A percentile compares a stretch with the other conserved stretches of the same genome.
Evolutionary conservation across 805 yeast species (phyloP).

Genomic region (Metschnikowia peoriensis): DNA sequence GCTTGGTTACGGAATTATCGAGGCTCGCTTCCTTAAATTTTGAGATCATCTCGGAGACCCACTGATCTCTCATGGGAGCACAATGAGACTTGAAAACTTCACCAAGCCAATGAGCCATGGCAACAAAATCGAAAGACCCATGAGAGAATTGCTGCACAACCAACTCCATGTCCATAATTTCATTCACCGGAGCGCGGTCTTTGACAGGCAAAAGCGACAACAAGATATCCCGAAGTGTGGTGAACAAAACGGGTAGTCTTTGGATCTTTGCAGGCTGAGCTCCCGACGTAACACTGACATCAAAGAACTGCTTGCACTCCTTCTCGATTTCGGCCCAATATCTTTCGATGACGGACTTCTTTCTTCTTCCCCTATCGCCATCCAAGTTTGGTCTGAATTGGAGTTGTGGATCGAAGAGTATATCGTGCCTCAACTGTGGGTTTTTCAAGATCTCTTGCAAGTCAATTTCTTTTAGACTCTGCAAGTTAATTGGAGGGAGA

Average conservation of each 20-base stretch:
- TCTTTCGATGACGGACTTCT: constrained; percentile 70
- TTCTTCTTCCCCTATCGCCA: constrained; percentile 84
- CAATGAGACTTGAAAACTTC: constrained; percentile 82
- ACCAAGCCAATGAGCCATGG: constrained; percentile 72
- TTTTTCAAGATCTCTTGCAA: constrained; percentile 84
- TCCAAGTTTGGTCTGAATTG: constrained; percentile 90
- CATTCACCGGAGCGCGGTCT: constrained; percentile 64
- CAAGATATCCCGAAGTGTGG: constrained; percentile 75
- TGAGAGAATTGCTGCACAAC: constrained; percentile 71
- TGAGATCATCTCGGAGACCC: constrained; percentile 80
- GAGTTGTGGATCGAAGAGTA: constrained; percentile 84
- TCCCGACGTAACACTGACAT: constrained; percentile 13
- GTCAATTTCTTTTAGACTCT: constrained; percentile 81
- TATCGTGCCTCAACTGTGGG: constrained; percentile 91
- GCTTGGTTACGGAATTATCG: constrained; percentile 44
- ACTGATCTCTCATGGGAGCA: constrained; percentile 91
- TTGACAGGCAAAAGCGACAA: constrained; percentile 73
- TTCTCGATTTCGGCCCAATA: constrained; percentile 78
- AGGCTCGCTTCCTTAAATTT: constrained; percentile 52
- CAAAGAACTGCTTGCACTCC: constrained; percentile 55
- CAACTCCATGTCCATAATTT: constrained; percentile 73
- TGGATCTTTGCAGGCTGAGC: constrained; percentile 26
- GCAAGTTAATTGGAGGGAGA: constrained; percentile 80
- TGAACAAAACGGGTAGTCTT: constrained; percentile 66
- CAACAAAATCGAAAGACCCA: constrained; percentile 70